Conservation (phyloP, 345 rosid species). For the Kernera saxatilis region DNA sequence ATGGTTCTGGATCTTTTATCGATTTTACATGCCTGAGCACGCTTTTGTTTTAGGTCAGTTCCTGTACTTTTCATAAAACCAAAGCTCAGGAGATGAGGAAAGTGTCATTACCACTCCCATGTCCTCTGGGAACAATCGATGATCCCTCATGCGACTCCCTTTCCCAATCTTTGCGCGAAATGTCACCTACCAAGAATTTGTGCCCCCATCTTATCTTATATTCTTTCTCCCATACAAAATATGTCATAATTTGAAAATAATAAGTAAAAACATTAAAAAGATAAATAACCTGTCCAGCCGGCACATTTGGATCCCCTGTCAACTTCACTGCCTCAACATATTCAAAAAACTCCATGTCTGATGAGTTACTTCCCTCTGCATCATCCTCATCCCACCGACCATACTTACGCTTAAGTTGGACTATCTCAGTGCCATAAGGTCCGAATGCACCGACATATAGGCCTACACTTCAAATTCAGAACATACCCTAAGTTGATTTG, state of each 20-base stretch:
- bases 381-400: conserved; percentile 80
- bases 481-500: conserved; percentile 9
- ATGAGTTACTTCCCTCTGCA: conserved; percentile 41
- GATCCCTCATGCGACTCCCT: conserved; percentile 48
- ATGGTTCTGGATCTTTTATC: background rate
- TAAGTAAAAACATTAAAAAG: background rate
- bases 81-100: conserved; percentile 17
- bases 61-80: background rate
- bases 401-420: conserved; percentile 80
- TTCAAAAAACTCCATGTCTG: conserved; percentile 79
- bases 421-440: conserved; percentile 91
- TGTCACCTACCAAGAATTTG: conserved; percentile 59
- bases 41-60: background rate
- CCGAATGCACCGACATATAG: conserved; percentile 94
- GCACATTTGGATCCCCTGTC: conserved; percentile 98
- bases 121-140: conserved; percentile 77
- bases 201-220: background rate
- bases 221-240: background rate
- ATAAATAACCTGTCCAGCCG: conserved; percentile 83
- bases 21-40: background rate
- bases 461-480: conserved; percentile 46
- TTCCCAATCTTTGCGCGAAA: conserved; percentile 96
- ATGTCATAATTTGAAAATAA: background rate
- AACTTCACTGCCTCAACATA: conserved; percentile 96
- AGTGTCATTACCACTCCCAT: conserved; percentile 73